A percentile compares a stretch with the other conserved stretches of the same genome.
Evolutionary conservation across 2,329 filamentous ascomycete genomes (phyloP).

Genomic region (Bipolaris sorokiniana): DNA sequence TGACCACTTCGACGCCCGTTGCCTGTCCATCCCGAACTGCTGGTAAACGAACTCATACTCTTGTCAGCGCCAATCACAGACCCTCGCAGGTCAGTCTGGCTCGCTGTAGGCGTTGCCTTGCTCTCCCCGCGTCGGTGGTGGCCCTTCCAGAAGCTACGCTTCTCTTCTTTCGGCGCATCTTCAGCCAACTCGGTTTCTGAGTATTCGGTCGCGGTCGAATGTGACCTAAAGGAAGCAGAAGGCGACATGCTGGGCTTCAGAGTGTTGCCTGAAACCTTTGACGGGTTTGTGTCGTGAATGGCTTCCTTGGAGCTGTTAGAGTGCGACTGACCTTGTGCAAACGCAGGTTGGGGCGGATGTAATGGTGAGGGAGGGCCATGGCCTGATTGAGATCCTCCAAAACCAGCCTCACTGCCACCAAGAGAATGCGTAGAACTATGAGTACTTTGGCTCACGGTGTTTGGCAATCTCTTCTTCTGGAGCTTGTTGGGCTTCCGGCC

Average conservation of each 20-base stretch:
- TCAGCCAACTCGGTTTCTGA: constrained; percentile 80
- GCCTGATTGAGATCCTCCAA: constrained; percentile 18
- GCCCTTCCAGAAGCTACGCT: constrained; percentile 76
- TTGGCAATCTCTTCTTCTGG: constrained; percentile 78
- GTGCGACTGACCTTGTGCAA: constrained; percentile 34
- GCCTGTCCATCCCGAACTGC: constrained; percentile 38
- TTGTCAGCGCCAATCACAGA: constrained; percentile 47
- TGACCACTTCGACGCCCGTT: constrained; percentile 42
- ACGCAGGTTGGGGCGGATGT: constrained; percentile 41
- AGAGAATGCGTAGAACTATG: constrained; percentile 88
- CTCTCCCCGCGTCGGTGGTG: constrained; percentile 55
- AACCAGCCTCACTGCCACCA: constrained; percentile 42
- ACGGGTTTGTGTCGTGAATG: constrained; percentile 50
- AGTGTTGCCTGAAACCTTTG: constrained; percentile 55
- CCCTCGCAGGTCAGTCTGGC: constrained; percentile 45
- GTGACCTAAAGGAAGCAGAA: constrained; percentile 76
- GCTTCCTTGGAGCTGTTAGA: constrained; percentile 36
- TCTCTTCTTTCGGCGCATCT: constrained; percentile 59
- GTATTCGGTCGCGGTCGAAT: constrained; percentile 72
- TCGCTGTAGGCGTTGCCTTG: constrained; percentile 45
- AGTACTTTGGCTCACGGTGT: constrained; percentile 81
- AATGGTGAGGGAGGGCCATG: constrained; percentile 39
- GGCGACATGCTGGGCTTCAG: constrained; percentile 75
- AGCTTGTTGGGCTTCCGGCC: constrained; percentile 83
- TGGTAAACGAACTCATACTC: constrained; percentile 50